phyloP scores from a whole-genome alignment of 768 basidiomycete genomes.

The Podaxis pistillaris region DNA sequence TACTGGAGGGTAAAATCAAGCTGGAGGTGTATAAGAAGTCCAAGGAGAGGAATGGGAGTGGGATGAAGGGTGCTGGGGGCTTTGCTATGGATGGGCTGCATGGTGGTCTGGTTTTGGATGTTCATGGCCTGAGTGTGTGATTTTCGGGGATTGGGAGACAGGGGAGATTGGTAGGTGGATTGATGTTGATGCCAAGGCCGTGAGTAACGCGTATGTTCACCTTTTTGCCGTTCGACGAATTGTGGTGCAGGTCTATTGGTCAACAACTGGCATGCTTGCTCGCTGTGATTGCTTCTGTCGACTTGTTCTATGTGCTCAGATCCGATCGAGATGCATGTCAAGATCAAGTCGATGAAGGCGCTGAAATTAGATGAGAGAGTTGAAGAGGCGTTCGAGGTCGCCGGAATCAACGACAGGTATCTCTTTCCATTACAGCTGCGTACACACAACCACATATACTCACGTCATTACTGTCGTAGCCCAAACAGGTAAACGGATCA shows the following conservation, averaged over 20 bases:
- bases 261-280: too few species aligned
- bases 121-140: constrained; percentile 82
- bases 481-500: constrained; percentile 95
- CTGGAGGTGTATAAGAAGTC: constrained; percentile 90
- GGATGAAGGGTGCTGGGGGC: constrained; percentile 76
- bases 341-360: too few species aligned
- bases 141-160: constrained; percentile 99
- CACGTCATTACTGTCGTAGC: constrained; percentile 41
- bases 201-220: constrained; percentile 57
- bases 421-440: not conserved
- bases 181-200: constrained; percentile 79
- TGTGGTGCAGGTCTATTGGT: too few species aligned
- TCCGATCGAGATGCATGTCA: too few species aligned
- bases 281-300: too few species aligned
- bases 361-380: too few species aligned
- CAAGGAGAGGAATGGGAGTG: constrained; percentile 65
- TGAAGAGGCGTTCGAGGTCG: too few species aligned
- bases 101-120: constrained; percentile 83
- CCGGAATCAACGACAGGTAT: too few species aligned
- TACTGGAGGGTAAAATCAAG: constrained; percentile 84
- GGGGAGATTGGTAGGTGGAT: constrained; percentile 92
- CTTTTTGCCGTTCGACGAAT: not conserved
- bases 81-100: constrained; percentile 86
- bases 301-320: too few species aligned
- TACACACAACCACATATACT: constrained; percentile 19